Evolutionary conservation across 176 grass and related monocot species (phyloP).

Genomic region (Elymus sibiricus): DNA sequence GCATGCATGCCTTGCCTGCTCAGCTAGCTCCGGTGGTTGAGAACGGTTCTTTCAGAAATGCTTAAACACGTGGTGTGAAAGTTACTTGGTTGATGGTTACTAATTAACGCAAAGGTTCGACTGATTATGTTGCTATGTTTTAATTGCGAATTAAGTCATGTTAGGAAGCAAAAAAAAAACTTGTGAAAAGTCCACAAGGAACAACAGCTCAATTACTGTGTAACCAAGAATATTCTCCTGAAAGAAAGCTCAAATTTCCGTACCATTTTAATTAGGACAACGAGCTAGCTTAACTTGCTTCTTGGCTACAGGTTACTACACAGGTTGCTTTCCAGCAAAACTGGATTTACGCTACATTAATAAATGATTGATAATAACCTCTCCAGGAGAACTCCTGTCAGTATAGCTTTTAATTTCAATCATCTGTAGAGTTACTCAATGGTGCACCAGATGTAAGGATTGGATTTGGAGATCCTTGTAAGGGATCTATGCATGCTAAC

Average conservation of each 20-base stretch:
- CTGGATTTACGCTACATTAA: neutral
- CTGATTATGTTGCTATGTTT: too few relatives aligned
- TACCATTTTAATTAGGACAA: neutral
- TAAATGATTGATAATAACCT: neutral
- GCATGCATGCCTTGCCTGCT: neutral
- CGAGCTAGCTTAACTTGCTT: neutral
- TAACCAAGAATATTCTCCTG: neutral
- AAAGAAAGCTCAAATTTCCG: neutral
- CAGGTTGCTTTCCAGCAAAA: neutral
- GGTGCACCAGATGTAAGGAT: constrained; percentile 21
- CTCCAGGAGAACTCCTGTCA: neutral
- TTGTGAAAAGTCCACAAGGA: neutral
- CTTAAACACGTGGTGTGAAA: too few relatives aligned
- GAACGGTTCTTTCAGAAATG: neutral
- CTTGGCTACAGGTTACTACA: neutral
- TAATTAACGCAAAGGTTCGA: too few relatives aligned
- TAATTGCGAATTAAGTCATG: neutral
- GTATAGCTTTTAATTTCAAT: neutral
- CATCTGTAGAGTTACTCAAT: constrained; percentile 22
- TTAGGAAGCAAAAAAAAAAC: neutral
- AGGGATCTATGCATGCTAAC: constrained; percentile 19
- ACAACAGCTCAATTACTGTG: neutral
- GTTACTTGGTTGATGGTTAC: too few relatives aligned
- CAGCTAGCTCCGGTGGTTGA: neutral
- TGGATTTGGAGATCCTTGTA: constrained; percentile 31